These are phyloP conservation scores for Penicillium taxi DNA, from an alignment of 495 filamentous ascomycete species.

Conservation along the genomic window DNA sequence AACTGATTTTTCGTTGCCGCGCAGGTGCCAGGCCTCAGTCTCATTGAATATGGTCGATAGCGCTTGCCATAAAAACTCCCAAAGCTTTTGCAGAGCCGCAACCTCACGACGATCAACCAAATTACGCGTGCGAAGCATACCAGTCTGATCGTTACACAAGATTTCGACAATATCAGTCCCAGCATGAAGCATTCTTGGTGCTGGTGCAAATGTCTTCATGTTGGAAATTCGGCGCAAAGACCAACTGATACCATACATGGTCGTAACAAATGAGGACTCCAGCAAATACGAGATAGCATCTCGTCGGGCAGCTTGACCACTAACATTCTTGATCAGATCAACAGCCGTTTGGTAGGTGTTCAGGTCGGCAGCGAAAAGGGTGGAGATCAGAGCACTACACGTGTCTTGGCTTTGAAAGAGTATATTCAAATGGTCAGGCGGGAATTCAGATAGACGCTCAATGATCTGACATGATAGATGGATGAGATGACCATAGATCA, in stretches of 20 bases:
- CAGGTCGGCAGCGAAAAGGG: constrained; percentile 61
- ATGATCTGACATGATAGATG: constrained; percentile 63
- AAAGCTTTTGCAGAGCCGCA: constrained; percentile 61
- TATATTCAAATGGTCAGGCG: constrained; percentile 50
- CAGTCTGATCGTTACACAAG: constrained; percentile 73
- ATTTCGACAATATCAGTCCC: constrained; percentile 68
- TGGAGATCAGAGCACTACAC: constrained; percentile 57
- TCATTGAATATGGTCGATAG: constrained; percentile 73
- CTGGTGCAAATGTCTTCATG: constrained; percentile 56
- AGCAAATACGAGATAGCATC: constrained; percentile 70
- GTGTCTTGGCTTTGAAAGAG: constrained; percentile 57
- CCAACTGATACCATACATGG: constrained; percentile 53
- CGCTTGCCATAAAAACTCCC: constrained; percentile 72
- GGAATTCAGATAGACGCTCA: constrained; percentile 68
- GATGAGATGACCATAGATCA: constrained; percentile 59
- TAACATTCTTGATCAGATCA: constrained; percentile 72
- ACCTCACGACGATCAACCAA: constrained; percentile 51
- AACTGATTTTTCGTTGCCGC: constrained; percentile 56
- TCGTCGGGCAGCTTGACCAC: constrained; percentile 56
- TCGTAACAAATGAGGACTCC: constrained; percentile 53
- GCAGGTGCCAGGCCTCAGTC: constrained; percentile 70
- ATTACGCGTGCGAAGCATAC: constrained; percentile 62
- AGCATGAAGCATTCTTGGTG: constrained; percentile 62
- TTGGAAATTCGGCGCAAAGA: constrained; percentile 48
- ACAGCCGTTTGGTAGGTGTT: constrained; percentile 66